Evolutionary conservation across 495 filamentous ascomycete genomes (phyloP), one percentile per base, ranked within the genome.

Genomic region (Penicillium atrosanguineum): DNA sequence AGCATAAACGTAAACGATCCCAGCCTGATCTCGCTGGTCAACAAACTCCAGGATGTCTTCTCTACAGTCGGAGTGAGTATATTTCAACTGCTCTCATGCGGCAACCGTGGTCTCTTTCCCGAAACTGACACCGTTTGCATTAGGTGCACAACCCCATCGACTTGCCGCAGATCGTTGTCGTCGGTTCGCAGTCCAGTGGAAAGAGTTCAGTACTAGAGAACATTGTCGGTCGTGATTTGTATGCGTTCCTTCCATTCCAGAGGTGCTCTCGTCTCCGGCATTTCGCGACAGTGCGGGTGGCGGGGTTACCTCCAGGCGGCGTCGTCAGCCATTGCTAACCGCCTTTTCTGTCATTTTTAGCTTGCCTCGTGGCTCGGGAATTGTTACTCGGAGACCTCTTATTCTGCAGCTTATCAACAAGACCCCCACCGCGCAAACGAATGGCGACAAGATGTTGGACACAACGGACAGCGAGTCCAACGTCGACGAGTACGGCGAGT

Each of bases 171-270:
- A 99, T 99, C 73, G 94, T 87, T 54, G 95, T 99, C 52, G 95
- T 99, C 44, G 95, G 95, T 61, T 97, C 93, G 68, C 95, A 99
- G 78, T 97, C 95, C 12, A 96, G 91, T 70, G 95, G 95, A 69
- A 99, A 99, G 85, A 97, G 92, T 79, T 97, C 94, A n/a, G 95
- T 99, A 61, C 73, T 99, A 64, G 95, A 99, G 75, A 99, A 99
- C 66, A 99, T 99, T 62, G 95, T 99, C 38, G 95, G 95, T 36
- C 82, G 95, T 75, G 94, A 99, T 75, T 97, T 99, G 95, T 97
- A 81, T 71, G 89, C 70, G 29, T 34, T 29, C 29, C 18, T 42
- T 28, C 26, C 37, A 20, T 19, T 46, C 16, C 18, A 36, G 19
- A 21, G 28, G 16, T n/a, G 21, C 23, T 19, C 25, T 20, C 28